A percentile compares a stretch with the other conserved stretches of the same genome.
Evolutionary conservation across 768 basidiomycete genomes (phyloP).

Genomic region (Suillus subalutaceus): DNA sequence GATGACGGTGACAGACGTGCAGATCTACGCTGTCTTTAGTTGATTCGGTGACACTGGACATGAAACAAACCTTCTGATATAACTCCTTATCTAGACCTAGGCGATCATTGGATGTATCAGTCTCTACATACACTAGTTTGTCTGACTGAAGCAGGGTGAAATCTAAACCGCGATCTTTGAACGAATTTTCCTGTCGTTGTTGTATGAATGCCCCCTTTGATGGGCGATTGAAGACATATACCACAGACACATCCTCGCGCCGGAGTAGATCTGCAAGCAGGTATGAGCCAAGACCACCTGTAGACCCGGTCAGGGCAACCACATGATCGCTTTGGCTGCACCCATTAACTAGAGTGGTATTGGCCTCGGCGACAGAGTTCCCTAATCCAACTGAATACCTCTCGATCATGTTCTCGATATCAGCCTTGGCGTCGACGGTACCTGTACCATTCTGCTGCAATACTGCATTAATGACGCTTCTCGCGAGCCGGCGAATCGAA

Average conservation of each 20-base stretch:
- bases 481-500: slow-evolving; percentile 39
- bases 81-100: slow-evolving; percentile 32
- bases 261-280: slow-evolving; percentile 34
- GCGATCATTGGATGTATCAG: slow-evolving; percentile 28
- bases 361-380: slow-evolving; percentile 14
- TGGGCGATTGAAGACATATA: slow-evolving; percentile 39
- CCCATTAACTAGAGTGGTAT: slow-evolving; percentile 8
- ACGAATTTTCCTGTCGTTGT: slow-evolving; percentile 31
- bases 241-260: slow-evolving; percentile 23
- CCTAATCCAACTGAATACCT: slow-evolving; percentile 37
- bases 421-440: slow-evolving; percentile 15
- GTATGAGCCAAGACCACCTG: slow-evolving; percentile 44
- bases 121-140: slow-evolving; percentile 40
- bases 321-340: slow-evolving; percentile 16
- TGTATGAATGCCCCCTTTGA: slow-evolving; percentile 20
- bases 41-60: neutral
- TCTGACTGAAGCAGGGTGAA: slow-evolving; percentile 25
- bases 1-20: slow-evolving; percentile 35
- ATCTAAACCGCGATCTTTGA: slow-evolving; percentile 36
- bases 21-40: slow-evolving; percentile 27
- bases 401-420: slow-evolving; percentile 42
- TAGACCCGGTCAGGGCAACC: slow-evolving; percentile 43
- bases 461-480: slow-evolving; percentile 20
- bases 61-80: slow-evolving; percentile 21
- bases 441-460: neutral